Percentiles rank a stretch among this genome's conserved stretches.
Conservation (phyloP, 1,139 yeast species). For the Hyphopichia khmerensis region DNA sequence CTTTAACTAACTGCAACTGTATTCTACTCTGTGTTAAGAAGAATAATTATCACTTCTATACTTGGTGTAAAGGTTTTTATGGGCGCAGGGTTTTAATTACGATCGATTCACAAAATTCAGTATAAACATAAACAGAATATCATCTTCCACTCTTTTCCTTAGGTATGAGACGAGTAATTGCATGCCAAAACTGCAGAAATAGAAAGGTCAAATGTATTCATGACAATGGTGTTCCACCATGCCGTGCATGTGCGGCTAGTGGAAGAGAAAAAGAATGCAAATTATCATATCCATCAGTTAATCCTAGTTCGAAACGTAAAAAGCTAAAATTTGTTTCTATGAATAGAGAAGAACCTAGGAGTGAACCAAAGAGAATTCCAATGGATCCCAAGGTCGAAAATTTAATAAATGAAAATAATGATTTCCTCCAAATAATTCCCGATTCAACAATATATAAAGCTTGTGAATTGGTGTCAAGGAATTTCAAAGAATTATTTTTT, state of each 20-base stretch:
- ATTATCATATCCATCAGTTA: not conserved
- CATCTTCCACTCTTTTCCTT: no score
- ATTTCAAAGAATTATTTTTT: conserved; percentile 1
- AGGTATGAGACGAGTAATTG: not conserved
- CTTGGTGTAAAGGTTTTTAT: no score
- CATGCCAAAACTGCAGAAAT: not conserved
- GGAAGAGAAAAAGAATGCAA: conserved; percentile 1
- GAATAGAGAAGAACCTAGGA: not conserved
- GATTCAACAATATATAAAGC: conserved; percentile 1
- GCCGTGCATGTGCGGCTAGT: not conserved
- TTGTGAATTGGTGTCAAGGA: conserved; percentile 1
- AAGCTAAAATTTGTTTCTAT: conserved; percentile 1
- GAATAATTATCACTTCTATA: no score
- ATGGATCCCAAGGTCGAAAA: no score
- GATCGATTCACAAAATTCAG: no score
- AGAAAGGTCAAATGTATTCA: conserved; percentile 2
- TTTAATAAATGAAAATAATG: not conserved
- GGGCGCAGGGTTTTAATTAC: no score
- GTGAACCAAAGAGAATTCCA: not conserved
- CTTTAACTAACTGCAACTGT: no score
- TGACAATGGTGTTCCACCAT: conserved; percentile 1
- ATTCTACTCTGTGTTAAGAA: no score
- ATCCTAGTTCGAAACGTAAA: not conserved
- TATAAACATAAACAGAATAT: no score
- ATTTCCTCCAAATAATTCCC: not conserved